Percentiles rank a stretch among this genome's conserved stretches.
Conservation (phyloP, 2,329 filamentous ascomycete genomes). For the Nothopassalora personata region DNA sequence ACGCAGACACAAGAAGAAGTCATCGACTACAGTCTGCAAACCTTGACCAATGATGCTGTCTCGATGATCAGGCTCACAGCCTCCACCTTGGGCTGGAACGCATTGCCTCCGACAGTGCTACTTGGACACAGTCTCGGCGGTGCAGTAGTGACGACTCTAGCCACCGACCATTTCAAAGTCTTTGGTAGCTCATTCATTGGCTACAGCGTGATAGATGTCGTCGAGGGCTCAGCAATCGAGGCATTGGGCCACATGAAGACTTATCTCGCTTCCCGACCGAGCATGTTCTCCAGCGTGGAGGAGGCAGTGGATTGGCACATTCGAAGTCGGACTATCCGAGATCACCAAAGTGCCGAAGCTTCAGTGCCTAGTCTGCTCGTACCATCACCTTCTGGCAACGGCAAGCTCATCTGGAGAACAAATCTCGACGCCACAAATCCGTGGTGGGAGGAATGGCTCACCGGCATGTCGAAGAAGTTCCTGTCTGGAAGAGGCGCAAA, state of each 20-base stretch:
- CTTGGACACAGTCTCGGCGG: constrained; percentile 92
- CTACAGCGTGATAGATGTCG: constrained; percentile 88
- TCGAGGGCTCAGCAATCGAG: constrained; percentile 92
- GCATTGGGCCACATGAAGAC: constrained; percentile 90
- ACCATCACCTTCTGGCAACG: constrained; percentile 30
- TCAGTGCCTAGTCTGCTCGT: constrained; percentile 78
- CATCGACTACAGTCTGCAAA: constrained; percentile 67
- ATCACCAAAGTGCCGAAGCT: constrained; percentile 73
- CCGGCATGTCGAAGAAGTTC: constrained; percentile 82
- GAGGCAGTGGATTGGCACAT: constrained; percentile 92
- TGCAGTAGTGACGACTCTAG: constrained; percentile 79
- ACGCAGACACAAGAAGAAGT: constrained; percentile 32
- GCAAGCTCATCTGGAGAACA: constrained; percentile 74
- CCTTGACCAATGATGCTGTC: constrained; percentile 67
- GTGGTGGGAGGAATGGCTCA: constrained; percentile 94
- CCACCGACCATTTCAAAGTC: constrained; percentile 45
- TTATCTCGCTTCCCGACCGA: constrained; percentile 77
- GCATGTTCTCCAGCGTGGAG: constrained; percentile 68
- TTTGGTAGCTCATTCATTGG: constrained; percentile 68
- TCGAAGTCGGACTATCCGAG: constrained; percentile 79
- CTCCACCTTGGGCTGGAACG: constrained; percentile 64
- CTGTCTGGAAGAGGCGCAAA: constrained; percentile 76
- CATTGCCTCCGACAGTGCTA: constrained; percentile 69
- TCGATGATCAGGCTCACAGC: constrained; percentile 64
- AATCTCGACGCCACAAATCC: constrained; percentile 76